Percentiles rank a stretch among this genome's conserved stretches.
phyloP scores from a whole-genome alignment of 2,329 filamentous ascomycete genomes.

The Mycogone perniciosa region DNA sequence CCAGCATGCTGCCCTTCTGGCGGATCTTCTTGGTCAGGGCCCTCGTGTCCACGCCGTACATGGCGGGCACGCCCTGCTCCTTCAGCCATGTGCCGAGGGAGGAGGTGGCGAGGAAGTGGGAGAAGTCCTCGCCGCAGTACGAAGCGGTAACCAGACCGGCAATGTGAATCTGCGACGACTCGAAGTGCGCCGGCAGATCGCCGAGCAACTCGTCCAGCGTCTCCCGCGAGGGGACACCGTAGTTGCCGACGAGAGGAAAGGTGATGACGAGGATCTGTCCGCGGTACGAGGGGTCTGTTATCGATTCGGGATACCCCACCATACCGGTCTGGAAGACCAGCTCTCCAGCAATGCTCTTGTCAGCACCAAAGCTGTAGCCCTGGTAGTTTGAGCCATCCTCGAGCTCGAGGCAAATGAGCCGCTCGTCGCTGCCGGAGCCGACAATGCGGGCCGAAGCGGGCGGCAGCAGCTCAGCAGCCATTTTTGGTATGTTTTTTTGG shows the following conservation, averaged over 20 bases:
- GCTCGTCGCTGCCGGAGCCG: conserved; percentile 44
- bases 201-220: conserved; percentile 76
- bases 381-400: conserved; percentile 87
- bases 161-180: conserved; percentile 87
- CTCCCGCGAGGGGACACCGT: conserved; percentile 87
- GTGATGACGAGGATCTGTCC: conserved; percentile 95
- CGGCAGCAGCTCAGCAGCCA: conserved; percentile 33
- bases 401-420: conserved; percentile 80
- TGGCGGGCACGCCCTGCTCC: conserved; percentile 87
- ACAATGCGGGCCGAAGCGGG: conserved; percentile 58
- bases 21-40: conserved; percentile 91
- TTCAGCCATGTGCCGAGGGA: conserved; percentile 94
- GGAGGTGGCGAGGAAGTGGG: conserved; percentile 84
- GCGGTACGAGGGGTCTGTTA: conserved; percentile 81
- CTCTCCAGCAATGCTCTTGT: conserved; percentile 92
- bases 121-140: conserved; percentile 92
- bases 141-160: conserved; percentile 85
- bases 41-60: conserved; percentile 92
- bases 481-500: conserved; percentile 15
- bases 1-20: conserved; percentile 92
- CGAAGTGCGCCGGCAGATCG: conserved; percentile 86
- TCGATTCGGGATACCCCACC: conserved; percentile 95
- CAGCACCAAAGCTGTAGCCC: conserved; percentile 92
- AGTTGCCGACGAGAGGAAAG: conserved; percentile 93
- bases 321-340: conserved; percentile 99